Conservation (phyloP, 345 rosid genomes). For the Pugionium cornutum region DNA sequence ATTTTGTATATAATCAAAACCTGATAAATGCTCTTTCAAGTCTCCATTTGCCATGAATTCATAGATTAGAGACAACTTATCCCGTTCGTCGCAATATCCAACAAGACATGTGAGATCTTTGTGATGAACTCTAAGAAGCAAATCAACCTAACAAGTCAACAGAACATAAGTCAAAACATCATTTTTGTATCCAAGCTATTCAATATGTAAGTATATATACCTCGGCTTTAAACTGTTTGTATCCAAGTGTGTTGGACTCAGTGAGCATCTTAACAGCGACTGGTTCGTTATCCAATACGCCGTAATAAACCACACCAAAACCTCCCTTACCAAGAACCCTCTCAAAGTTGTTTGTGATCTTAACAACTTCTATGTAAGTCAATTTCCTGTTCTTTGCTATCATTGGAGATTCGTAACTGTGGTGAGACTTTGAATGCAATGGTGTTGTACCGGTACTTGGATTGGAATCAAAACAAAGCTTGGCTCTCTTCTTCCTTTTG, state of each 20-base stretch:
- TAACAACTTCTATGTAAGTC: slow-evolving; percentile 41
- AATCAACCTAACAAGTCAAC: slow-evolving; percentile 39
- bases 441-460: slow-evolving; percentile 41
- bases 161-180: slow-evolving; percentile 13
- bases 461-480: slow-evolving; percentile 21
- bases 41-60: slow-evolving; percentile 65
- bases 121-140: slow-evolving; percentile 50
- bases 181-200: background rate
- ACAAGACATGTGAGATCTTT: slow-evolving; percentile 48
- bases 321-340: slow-evolving; percentile 52
- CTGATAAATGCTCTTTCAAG: slow-evolving; percentile 44
- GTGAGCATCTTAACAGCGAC: slow-evolving; percentile 52
- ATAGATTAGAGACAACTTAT: slow-evolving; percentile 48
- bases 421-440: slow-evolving; percentile 31
- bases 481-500: slow-evolving; percentile 34
- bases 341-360: slow-evolving; percentile 39
- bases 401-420: slow-evolving; percentile 33
- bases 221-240: slow-evolving; percentile 46
- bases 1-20: slow-evolving; percentile 17
- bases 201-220: background rate
- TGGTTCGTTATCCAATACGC: slow-evolving; percentile 34
- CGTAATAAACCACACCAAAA: slow-evolving; percentile 50
- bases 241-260: slow-evolving; percentile 39
- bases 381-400: slow-evolving; percentile 36
- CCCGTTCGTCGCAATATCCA: slow-evolving; percentile 55